Conservation (phyloP, 805 yeast species). For the Wickerhamiella slavikovae region DNA sequence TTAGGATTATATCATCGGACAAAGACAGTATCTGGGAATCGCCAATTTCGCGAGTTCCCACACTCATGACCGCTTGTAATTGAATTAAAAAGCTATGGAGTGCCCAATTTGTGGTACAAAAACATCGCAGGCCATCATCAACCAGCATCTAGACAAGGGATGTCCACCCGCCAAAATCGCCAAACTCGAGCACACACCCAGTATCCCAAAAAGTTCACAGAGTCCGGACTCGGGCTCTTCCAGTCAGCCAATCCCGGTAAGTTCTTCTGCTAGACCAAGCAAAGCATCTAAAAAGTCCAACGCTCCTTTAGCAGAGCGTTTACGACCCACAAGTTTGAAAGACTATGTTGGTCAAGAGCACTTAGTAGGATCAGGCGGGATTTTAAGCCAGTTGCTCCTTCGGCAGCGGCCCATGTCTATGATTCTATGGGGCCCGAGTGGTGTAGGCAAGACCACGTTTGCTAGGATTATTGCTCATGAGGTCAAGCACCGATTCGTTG, state of each 20-base stretch:
- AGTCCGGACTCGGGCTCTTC: background rate
- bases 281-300: background rate
- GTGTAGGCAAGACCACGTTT: conserved; percentile 75
- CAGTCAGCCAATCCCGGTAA: background rate
- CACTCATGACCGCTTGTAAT: too few relatives aligned
- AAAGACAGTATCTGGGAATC: too few relatives aligned
- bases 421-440: conserved; percentile 91
- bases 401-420: conserved; percentile 43
- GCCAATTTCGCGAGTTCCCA: too few relatives aligned
- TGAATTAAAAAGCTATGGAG: too few relatives aligned
- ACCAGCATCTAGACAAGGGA: conserved; percentile 18
- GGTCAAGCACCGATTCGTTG: conserved; percentile 42
- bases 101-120: conserved; percentile 17
- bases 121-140: conserved; percentile 15
- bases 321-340: conserved; percentile 53
- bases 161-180: conserved; percentile 11
- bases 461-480: conserved; percentile 45
- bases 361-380: conserved; percentile 42
- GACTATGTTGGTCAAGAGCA: conserved; percentile 78
- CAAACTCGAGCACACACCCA: background rate
- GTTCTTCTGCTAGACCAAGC: background rate
- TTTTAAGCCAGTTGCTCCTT: conserved; percentile 41
- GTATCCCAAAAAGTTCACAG: too few relatives aligned
- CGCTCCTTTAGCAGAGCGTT: conserved; percentile 49
- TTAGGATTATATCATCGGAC: too few relatives aligned